Conservation (phyloP, 1,139 yeast species). For the Yamadazyma jaroonii region DNA sequence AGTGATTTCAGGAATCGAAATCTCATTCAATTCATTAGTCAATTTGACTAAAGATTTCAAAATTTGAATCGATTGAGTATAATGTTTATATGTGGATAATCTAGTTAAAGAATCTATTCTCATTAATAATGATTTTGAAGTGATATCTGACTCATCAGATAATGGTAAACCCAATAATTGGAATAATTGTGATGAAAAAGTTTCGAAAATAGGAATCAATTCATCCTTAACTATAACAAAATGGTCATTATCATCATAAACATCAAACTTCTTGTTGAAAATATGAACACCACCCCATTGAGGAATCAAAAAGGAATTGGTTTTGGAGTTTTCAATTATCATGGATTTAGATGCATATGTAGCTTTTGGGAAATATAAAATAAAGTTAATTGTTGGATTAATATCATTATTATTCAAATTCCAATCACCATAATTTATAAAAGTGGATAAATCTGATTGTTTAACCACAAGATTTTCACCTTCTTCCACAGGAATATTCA, state of each 20-base stretch:
- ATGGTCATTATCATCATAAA: constrained; percentile 19
- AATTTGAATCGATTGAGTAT: constrained; percentile 50
- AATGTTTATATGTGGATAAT: constrained; percentile 52
- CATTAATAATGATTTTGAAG: constrained; percentile 52
- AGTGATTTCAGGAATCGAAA: constrained; percentile 77
- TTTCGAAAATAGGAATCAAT: constrained; percentile 58
- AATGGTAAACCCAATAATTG: constrained; percentile 63
- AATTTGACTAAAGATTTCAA: constrained; percentile 69
- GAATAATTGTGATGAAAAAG: constrained; percentile 73
- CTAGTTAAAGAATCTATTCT: constrained; percentile 70
- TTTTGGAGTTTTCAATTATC: constrained; percentile 40
- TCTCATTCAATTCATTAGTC: constrained; percentile 65
- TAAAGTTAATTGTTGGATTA: constrained; percentile 67
- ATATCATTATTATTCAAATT: constrained; percentile 54
- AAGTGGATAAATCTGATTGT: constrained; percentile 56
- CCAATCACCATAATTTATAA: constrained; percentile 80
- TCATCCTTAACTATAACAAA: constrained; percentile 39
- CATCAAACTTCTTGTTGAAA: constrained; percentile 38
- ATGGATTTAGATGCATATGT: constrained; percentile 44
- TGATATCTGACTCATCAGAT: constrained; percentile 1
- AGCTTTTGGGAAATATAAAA: constrained; percentile 57
- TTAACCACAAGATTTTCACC: constrained; percentile 34
- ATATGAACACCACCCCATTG: constrained; percentile 84
- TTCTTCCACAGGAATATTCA: constrained; percentile 19
- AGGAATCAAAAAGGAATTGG: constrained; percentile 77